Base-by-base conservation (phyloP, 148 eudicot genomes). In the Dianthus caryophyllus region DNA sequence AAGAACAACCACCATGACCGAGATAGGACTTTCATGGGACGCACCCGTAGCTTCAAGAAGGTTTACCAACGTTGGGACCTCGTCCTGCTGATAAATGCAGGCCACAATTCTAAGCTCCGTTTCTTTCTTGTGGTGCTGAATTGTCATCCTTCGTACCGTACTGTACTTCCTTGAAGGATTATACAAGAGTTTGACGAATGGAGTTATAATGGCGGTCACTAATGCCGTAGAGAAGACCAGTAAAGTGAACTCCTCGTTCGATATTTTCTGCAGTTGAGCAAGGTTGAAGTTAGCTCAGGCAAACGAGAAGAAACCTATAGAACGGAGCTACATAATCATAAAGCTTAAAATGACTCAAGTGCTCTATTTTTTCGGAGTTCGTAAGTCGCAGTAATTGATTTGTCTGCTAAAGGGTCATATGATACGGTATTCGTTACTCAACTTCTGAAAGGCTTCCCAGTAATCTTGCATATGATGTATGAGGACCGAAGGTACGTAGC, bases 11-110 rank as follows among this genome's bases (percentile, higher is more conserved):
- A 75, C 86, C 26, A 75, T 68, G 49, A 86, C 71, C 0, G 72
- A 59, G 20, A 86, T 68, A 3, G 86, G 95, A 65, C 76, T 75
- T 1, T 73, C 52, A 22, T 65, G 38, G 0, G 84, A 78, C 12
- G 89, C 77, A 38, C 54, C 18, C 0, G 97, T 88, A 18, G 83
- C 86, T 66, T 88, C 95, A 0, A 91, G 75, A 24, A 91, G 63
- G 72, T 81, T 82, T 8, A 91, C 31, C 9, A 86, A 33, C 12
- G 85, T 48, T 9, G 86, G 87, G n/a, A 83, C 73, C 25, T 71
- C 81, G 48, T 88, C 87, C 46, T 81, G 85, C 38, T 77, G 71
- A 27, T 84, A 80, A 15, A 91, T 73, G 67, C 96, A 88, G 21
- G 78, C 77, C n/a, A 82, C 57, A 7, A 91, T 74, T 64, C 79